Percentiles rank a stretch among this genome's conserved stretches.
These are phyloP conservation scores for Cnidoscolus chayamansa DNA, from an alignment of 441 rosid species.

Conservation along the genomic window DNA sequence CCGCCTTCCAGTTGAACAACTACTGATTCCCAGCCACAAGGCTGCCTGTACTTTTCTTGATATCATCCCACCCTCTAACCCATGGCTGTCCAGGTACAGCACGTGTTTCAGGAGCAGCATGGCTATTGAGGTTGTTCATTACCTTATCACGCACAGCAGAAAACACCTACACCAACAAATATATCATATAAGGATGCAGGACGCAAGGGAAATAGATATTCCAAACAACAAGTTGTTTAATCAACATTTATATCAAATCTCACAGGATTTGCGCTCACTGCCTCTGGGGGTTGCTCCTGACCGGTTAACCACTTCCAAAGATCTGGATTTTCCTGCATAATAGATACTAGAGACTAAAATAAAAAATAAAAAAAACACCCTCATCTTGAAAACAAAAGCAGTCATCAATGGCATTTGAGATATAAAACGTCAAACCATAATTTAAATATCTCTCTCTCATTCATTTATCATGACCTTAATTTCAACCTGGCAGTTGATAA, in stretches of 20 bases:
- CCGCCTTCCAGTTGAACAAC: neutral
- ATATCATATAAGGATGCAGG: slow-evolving; percentile 7
- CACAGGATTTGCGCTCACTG: slow-evolving; percentile 64
- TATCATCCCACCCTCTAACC: slow-evolving; percentile 80
- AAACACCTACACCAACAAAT: slow-evolving; percentile 50
- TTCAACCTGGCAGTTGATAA: neutral
- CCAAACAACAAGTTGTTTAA: slow-evolving; percentile 11
- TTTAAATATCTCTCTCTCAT: too few relatives aligned
- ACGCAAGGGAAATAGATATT: neutral
- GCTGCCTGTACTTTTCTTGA: slow-evolving; percentile 48
- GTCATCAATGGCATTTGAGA: neutral
- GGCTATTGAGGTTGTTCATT: slow-evolving; percentile 54
- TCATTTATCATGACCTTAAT: neutral
- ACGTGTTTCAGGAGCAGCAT: slow-evolving; percentile 53
- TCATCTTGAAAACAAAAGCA: neutral
- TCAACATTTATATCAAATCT: slow-evolving; percentile 18
- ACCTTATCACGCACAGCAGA: slow-evolving; percentile 59
- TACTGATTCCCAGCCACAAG: slow-evolving; percentile 64
- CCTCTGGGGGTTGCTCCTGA: slow-evolving; percentile 85
- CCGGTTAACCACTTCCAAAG: slow-evolving; percentile 92
- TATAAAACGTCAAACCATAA: neutral
- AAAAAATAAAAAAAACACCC: neutral
- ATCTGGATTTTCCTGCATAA: slow-evolving; percentile 79
- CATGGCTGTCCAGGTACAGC: slow-evolving; percentile 60
- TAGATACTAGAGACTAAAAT: neutral